Evolutionary conservation across 352 stramenopile genomes (phyloP), one percentile per base, ranked within the genome.

Genomic region (Phytophthora pseudosyringae): DNA sequence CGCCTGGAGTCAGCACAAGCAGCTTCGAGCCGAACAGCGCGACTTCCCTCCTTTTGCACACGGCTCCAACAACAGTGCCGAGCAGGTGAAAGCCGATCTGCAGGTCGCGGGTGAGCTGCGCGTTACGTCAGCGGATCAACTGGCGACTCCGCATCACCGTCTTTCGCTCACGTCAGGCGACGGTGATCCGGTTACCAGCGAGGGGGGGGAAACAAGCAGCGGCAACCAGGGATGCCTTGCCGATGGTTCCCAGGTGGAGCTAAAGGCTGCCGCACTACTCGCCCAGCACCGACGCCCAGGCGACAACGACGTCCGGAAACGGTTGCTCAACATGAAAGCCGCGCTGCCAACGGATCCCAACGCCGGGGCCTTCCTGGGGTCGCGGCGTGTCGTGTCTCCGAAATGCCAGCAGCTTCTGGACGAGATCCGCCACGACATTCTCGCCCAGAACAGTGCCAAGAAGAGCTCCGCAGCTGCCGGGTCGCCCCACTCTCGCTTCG

Each of bases 1-100:
- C 0, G 71, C 75, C 2, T 94, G 86, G 86, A 81, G 73, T 49
- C 75, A 91, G 50, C 84, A 93, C 64, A 91, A 90, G 39, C 36
- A 75, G 2, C 65, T 93, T 31, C 83, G 84, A 8, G 60, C 71
- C 1, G 82, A 92, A 26, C 84, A 90, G 32, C 84, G 81, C 1
- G 83, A 93, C 36, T 91, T 88, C 21, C 84, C 86, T 10, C 46
- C 69, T 18, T 64, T 75, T 58, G 8, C 73, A 58, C 59, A 57
- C 57, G 13, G 33, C 46, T 12, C 59, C 33, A 38, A 33, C n/a
- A 69, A 72, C 38, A 46, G 56, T 31, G 78, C 65, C 0, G 84
- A 93, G 0, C 78, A 84, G 16, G 72, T 93, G 4, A 87, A 87
- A 57, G 67, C 75, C 0, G 80, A 93, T 53, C 44, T 93, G 8